Percentiles rank a stretch among this genome's conserved stretches.
These are phyloP conservation scores for Suillus fuscotomentosus DNA, from an alignment of 768 basidiomycete species.

Conservation along the genomic window DNA sequence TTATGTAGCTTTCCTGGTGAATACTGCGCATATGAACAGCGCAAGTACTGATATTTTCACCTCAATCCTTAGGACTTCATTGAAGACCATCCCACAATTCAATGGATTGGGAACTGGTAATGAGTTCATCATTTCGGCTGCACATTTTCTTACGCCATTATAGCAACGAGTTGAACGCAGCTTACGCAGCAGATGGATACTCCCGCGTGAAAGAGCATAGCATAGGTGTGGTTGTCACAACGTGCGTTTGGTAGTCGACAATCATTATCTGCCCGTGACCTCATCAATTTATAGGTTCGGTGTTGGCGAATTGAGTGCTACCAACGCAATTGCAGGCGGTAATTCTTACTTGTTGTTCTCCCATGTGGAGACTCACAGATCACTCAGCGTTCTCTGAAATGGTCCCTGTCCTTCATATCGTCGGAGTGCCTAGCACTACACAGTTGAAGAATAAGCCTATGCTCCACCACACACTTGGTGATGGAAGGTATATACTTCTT, in stretches of 20 bases:
- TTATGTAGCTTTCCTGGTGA: conserved; percentile 26
- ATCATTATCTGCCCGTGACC: conserved; percentile 1
- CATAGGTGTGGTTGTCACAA: conserved; percentile 76
- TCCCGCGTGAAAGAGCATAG: conserved; percentile 78
- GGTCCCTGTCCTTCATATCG: conserved; percentile 88
- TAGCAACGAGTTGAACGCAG: conserved; percentile 83
- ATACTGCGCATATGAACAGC: background rate
- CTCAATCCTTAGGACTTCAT: conserved; percentile 60
- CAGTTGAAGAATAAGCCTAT: conserved; percentile 73
- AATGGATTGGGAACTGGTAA: conserved; percentile 89
- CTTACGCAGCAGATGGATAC: conserved; percentile 93
- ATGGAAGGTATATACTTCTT: conserved; percentile 51
- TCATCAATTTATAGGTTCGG: conserved; percentile 57
- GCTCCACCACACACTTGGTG: conserved; percentile 87
- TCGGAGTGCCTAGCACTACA: conserved; percentile 73
- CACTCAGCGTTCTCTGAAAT: conserved; percentile 75
- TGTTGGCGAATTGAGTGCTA: conserved; percentile 90
- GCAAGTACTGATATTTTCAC: background rate
- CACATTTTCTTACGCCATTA: conserved; percentile 2
- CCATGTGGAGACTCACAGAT: conserved; percentile 3
- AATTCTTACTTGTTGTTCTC: background rate
- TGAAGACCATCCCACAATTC: conserved; percentile 72
- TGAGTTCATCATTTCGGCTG: background rate
- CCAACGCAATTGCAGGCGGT: conserved; percentile 82
- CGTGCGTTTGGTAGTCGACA: conserved; percentile 39